Conservation (phyloP, 2,329 filamentous ascomycete genomes). For the Sporothrix globosa region DNA sequence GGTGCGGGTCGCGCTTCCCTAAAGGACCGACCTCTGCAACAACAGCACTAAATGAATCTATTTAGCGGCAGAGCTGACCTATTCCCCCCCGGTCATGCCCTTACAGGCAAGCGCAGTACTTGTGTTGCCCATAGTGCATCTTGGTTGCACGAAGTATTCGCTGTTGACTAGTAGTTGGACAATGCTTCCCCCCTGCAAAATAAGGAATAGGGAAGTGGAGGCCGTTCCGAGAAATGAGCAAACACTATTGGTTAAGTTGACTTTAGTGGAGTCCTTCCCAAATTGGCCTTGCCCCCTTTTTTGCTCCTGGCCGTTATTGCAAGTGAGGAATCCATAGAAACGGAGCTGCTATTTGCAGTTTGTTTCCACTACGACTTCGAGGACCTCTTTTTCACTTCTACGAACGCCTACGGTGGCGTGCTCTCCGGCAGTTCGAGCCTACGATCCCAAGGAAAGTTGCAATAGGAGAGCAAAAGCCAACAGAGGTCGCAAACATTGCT, state of each 20-base stretch:
- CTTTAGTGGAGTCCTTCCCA: neutral
- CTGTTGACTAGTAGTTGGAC: neutral
- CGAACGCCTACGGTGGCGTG: too few species aligned
- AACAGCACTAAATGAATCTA: constrained; percentile 4
- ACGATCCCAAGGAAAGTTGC: neutral
- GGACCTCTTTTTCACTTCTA: too few species aligned
- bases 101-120: neutral
- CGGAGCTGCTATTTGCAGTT: neutral
- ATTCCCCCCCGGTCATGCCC: neutral
- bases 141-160: constrained; percentile 18
- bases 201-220: constrained; percentile 29
- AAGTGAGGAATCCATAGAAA: constrained; percentile 14
- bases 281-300: constrained; percentile 24
- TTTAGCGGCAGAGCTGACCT: constrained; percentile 24
- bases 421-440: too few species aligned
- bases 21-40: constrained; percentile 9
- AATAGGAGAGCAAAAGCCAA: constrained; percentile 7
- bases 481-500: constrained; percentile 2
- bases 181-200: constrained; percentile 13
- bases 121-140: neutral
- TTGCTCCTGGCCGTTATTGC: constrained; percentile 13
- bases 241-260: constrained; percentile 1
- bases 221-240: neutral
- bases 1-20: constrained; percentile 24
- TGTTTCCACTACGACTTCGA: neutral